These are phyloP conservation scores for Eleusine coracana DNA, from an alignment of 176 grass and related monocot genomes.

Conservation along the genomic window DNA sequence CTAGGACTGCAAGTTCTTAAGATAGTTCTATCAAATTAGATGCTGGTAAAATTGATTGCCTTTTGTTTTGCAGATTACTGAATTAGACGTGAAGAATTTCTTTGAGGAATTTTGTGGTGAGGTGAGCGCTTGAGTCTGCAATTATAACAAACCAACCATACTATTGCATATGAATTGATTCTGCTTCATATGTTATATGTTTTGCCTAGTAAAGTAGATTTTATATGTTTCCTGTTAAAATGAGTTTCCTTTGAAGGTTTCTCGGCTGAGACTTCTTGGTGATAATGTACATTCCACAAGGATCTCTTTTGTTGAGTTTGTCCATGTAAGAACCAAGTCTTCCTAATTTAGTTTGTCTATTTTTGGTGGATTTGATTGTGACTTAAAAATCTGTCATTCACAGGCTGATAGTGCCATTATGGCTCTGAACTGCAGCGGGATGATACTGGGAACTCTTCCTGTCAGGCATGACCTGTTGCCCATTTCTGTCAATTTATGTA, in stretches of 20 bases:
- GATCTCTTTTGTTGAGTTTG: slow-evolving; percentile 96
- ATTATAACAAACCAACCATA: background rate
- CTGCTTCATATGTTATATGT: background rate
- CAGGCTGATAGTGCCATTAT: slow-evolving; percentile 83
- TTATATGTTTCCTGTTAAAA: slow-evolving; percentile 14
- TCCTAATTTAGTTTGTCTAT: background rate
- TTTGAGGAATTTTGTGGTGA: slow-evolving; percentile 87
- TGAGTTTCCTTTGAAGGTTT: slow-evolving; percentile 61
- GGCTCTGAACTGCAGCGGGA: slow-evolving; percentile 89
- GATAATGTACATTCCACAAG: slow-evolving; percentile 89
- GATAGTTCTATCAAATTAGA: slow-evolving; percentile 23
- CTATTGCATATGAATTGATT: background rate
- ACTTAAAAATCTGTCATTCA: slow-evolving; percentile 27
- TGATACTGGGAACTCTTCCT: slow-evolving; percentile 80
- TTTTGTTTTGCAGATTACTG: slow-evolving; percentile 61
- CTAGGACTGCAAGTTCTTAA: slow-evolving; percentile 1
- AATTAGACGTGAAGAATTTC: slow-evolving; percentile 84
- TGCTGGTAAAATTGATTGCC: slow-evolving; percentile 21
- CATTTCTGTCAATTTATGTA: slow-evolving; percentile 2
- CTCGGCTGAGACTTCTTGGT: slow-evolving; percentile 85
- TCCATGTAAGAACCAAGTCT: slow-evolving; percentile 60
- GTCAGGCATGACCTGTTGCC: slow-evolving; percentile 54
- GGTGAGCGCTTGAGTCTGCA: slow-evolving; percentile 46
- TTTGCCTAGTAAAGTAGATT: background rate
- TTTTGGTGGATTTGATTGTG: background rate